A percentile compares a stretch with the other conserved stretches of the same genome.
phyloP scores from a whole-genome alignment of 2,329 filamentous ascomycete genomes.

The Cladophialophora bantiana region DNA sequence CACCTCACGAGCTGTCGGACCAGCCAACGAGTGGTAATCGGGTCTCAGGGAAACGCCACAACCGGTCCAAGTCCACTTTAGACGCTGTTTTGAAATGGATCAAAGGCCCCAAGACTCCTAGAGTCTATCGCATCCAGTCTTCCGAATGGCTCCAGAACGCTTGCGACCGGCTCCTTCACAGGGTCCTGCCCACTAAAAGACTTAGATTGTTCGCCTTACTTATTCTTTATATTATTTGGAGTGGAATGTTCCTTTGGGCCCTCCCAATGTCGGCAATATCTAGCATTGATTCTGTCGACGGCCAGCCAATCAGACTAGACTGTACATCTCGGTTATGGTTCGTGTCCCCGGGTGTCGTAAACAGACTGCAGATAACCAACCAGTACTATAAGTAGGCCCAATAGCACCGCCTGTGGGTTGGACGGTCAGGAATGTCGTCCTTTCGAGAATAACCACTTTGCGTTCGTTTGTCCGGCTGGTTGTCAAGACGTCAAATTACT shows the following conservation, averaged over 20 bases:
- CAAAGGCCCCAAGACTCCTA: conserved; percentile 9
- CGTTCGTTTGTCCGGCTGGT: conserved; percentile 66
- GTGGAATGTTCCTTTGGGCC: conserved; percentile 7
- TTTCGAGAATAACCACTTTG: conserved; percentile 60
- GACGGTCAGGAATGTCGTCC: conserved; percentile 65
- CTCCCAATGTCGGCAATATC: background rate
- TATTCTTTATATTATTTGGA: conserved; percentile 7
- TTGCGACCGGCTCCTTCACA: conserved; percentile 12
- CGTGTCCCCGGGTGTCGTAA: background rate
- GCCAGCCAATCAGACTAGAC: background rate
- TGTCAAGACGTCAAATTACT: conserved; percentile 60
- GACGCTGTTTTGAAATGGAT: conserved; percentile 8
- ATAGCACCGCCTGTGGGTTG: conserved; percentile 54
- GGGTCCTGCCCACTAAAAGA: background rate
- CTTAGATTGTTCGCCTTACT: conserved; percentile 8
- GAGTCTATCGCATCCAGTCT: conserved; percentile 12
- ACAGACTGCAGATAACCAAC: background rate
- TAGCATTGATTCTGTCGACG: conserved; percentile 1
- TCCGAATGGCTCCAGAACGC: conserved; percentile 16
- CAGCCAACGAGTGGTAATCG: background rate
- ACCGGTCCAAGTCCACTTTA: background rate
- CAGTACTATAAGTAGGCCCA: conserved; percentile 11
- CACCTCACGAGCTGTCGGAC: background rate
- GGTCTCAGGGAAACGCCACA: background rate
- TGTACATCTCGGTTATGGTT: conserved; percentile 16